Evolutionary conservation across 768 basidiomycete genomes (phyloP).

Genomic region (Rhodotorula paludigena): DNA sequence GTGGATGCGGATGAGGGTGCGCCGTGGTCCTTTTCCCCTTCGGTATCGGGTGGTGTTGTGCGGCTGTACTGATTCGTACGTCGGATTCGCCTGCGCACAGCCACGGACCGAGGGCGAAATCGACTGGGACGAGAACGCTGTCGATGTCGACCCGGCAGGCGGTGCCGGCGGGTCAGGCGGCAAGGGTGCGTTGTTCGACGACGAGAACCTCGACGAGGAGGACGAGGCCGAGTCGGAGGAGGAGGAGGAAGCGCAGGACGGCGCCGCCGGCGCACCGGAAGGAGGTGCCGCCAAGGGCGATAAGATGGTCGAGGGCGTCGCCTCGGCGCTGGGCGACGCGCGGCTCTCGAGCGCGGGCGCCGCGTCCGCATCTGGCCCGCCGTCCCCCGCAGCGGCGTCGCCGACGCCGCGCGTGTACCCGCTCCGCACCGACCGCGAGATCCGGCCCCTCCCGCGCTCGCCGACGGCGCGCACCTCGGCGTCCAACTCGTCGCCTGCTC

Average conservation of each 20-base stretch:
- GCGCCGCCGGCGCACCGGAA: neutral
- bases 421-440: slow-evolving; percentile 9
- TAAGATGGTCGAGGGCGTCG: neutral
- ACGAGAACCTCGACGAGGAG: slow-evolving; percentile 21
- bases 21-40: neutral
- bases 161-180: neutral
- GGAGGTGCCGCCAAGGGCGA: neutral
- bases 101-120: slow-evolving; percentile 35
- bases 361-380: neutral
- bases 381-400: neutral
- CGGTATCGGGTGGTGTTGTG: neutral
- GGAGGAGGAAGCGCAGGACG: slow-evolving; percentile 19
- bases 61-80: neutral
- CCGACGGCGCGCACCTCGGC: neutral
- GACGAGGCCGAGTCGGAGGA: slow-evolving; percentile 24
- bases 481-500: slow-evolving; percentile 1
- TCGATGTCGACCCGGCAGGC: neutral
- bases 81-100: neutral
- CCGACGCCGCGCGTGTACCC: slow-evolving; percentile 13
- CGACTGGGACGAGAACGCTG: slow-evolving; percentile 30
- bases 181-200: slow-evolving; percentile 28
- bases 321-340: neutral
- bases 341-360: neutral
- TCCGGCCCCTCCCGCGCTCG: slow-evolving; percentile 18
- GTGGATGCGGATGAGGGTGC: slow-evolving; percentile 73